Evolutionary conservation across 345 rosid genomes (phyloP).

Genomic region (Odontarrhena argentea): DNA sequence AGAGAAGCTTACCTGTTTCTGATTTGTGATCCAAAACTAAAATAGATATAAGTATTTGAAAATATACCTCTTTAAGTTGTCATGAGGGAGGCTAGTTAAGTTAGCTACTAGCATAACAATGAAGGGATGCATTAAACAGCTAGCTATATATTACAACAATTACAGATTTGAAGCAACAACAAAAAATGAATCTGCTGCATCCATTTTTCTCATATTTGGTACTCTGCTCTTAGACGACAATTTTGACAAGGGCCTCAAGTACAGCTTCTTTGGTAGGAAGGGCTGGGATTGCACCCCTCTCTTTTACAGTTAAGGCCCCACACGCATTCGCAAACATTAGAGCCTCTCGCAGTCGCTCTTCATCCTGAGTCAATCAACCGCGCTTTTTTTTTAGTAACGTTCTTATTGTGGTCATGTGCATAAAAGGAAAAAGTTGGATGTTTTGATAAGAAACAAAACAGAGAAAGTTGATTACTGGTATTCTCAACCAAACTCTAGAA

Average conservation of each 20-base stretch:
- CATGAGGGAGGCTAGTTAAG: neutral
- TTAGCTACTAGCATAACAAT: slow-evolving; percentile 22
- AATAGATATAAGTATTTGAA: neutral
- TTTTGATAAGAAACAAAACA: neutral
- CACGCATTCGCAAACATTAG: slow-evolving; percentile 87
- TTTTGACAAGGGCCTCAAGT: slow-evolving; percentile 49
- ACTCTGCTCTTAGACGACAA: slow-evolving; percentile 39
- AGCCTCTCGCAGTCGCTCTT: slow-evolving; percentile 67
- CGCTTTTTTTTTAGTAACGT: slow-evolving; percentile 39
- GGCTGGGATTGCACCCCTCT: slow-evolving; percentile 93
- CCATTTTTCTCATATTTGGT: slow-evolving; percentile 6
- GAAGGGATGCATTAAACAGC: neutral
- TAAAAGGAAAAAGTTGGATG: neutral
- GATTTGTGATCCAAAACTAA: slow-evolving; percentile 54
- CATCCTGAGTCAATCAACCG: slow-evolving; percentile 50
- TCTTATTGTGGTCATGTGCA: neutral
- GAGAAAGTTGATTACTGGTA: slow-evolving; percentile 2
- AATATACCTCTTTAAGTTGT: neutral
- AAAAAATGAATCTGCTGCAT: neutral
- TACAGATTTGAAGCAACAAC: neutral
- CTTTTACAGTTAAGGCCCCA: slow-evolving; percentile 87
- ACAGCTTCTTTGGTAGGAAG: slow-evolving; percentile 84
- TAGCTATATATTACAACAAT: slow-evolving; percentile 30
- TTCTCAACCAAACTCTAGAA: neutral
- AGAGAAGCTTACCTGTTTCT: slow-evolving; percentile 72